Evolutionary conservation across 2,329 filamentous ascomycete species (phyloP).

Genomic region (Fusarium pseudoanthophilum): DNA sequence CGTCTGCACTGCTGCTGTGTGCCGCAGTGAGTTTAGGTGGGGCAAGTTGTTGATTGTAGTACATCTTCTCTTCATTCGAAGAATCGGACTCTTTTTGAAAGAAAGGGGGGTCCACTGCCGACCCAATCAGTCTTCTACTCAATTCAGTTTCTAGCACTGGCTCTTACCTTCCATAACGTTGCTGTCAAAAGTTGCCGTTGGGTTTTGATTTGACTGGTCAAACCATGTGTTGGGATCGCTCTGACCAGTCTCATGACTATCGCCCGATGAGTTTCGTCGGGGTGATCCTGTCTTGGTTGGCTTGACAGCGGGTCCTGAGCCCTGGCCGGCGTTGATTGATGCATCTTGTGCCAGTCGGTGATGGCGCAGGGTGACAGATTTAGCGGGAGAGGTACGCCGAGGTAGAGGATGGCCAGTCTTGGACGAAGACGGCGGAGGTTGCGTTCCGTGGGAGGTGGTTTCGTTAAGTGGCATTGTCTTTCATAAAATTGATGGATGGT

Average conservation of each 20-base stretch:
- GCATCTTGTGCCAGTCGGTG: conserved; percentile 59
- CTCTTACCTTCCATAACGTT: conserved; percentile 60
- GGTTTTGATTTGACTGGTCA: conserved; percentile 63
- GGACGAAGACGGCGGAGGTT: conserved; percentile 37
- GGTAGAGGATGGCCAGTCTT: conserved; percentile 55
- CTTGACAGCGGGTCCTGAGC: conserved; percentile 36
- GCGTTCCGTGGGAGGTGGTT: conserved; percentile 38
- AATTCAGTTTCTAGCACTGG: not conserved
- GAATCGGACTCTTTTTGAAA: conserved; percentile 65
- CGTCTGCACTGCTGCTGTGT: conserved; percentile 73
- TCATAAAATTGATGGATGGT: conserved; percentile 10
- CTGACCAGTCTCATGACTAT: conserved; percentile 59
- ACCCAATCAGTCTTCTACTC: conserved; percentile 2
- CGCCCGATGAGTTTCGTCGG: conserved; percentile 58
- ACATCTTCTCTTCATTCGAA: conserved; percentile 58
- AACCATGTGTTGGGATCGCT: conserved; percentile 67
- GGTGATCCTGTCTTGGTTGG: conserved; percentile 38
- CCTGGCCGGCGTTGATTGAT: conserved; percentile 45
- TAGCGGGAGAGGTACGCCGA: conserved; percentile 56
- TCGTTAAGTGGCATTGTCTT: conserved; percentile 46
- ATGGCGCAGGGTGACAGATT: conserved; percentile 60
- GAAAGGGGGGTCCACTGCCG: conserved; percentile 63
- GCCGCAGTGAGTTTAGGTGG: conserved; percentile 49
- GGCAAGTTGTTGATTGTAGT: conserved; percentile 37
- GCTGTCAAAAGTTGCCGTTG: conserved; percentile 55